Percentiles rank a stretch among this genome's conserved stretches.
Conservation (phyloP, 1,284 basidiomycete species). For the Baeospora myosura region DNA sequence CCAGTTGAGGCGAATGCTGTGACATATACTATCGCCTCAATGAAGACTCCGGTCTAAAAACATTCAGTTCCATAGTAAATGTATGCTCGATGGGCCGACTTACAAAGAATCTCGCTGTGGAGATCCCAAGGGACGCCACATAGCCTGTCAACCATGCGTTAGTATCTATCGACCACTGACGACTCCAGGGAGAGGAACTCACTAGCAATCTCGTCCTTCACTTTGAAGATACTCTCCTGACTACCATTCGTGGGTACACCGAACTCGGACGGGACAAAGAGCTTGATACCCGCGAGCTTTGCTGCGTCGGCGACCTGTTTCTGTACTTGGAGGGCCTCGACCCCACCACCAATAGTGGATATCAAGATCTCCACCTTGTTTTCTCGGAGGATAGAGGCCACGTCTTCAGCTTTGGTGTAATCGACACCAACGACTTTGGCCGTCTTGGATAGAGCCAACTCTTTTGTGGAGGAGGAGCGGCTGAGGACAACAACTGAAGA, state of each 20-base stretch:
- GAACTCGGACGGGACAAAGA: conserved; percentile 3
- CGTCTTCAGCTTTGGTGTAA: conserved; percentile 8
- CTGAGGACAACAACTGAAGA: neutral
- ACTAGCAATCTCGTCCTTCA: conserved; percentile 14
- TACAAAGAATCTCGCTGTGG: conserved; percentile 17
- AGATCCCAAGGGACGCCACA: conserved; percentile 13
- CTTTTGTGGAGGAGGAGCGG: neutral
- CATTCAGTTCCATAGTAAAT: neutral
- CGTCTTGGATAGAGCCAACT: neutral
- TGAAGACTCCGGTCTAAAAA: conserved; percentile 18
- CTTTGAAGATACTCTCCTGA: conserved; percentile 6
- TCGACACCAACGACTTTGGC: conserved; percentile 14
- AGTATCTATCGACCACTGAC: neutral
- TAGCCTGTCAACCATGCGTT: conserved; percentile 7
- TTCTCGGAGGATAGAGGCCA: conserved; percentile 14
- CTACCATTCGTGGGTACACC: conserved; percentile 5
- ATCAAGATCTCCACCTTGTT: conserved; percentile 11
- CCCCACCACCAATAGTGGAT: conserved; percentile 11
- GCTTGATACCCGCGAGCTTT: conserved; percentile 3
- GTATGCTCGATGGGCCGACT: conserved; percentile 1
- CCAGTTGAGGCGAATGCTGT: conserved; percentile 7
- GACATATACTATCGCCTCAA: conserved; percentile 12
- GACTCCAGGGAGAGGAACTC: neutral
- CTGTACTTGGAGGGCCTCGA: neutral
- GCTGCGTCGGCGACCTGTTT: conserved; percentile 4